Evolutionary conservation across 129 eudicot species (phyloP).

Genomic region (Flaveria trinervia): DNA sequence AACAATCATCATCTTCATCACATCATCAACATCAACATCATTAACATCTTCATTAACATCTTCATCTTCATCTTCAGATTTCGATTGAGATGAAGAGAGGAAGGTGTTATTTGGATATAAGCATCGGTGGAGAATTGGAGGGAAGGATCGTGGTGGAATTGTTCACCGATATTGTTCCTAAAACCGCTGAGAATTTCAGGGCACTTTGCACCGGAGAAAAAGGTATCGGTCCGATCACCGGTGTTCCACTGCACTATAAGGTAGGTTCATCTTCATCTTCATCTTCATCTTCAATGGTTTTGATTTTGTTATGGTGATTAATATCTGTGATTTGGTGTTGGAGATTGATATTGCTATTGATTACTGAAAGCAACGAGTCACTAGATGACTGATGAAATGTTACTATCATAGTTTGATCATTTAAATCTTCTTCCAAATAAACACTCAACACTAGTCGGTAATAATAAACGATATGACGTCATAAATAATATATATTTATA

Average conservation of each 20-base stretch:
- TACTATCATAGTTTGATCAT: no score
- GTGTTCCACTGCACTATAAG: slow-evolving; percentile 87
- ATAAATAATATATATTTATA: no score
- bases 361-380: no score
- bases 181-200: slow-evolving; percentile 75
- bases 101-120: slow-evolving; percentile 76
- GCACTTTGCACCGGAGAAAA: slow-evolving; percentile 93
- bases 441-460: no score
- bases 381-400: no score
- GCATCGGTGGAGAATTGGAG: slow-evolving; percentile 86
- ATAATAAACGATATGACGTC: no score
- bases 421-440: no score
- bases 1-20: no score
- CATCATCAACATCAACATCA: no score
- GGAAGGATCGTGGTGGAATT: slow-evolving; percentile 81
- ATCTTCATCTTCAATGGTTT: not conserved
- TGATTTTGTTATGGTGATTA: not conserved
- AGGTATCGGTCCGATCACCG: slow-evolving; percentile 71
- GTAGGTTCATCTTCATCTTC: slow-evolving; percentile 28
- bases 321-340: no score
- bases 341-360: no score
- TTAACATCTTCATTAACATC: no score
- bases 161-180: slow-evolving; percentile 77
- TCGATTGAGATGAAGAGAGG: slow-evolving; percentile 43
- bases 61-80: not conserved